These are phyloP conservation scores for Botrytis cinerea DNA, from an alignment of 2,329 filamentous ascomycete genomes.

Conservation along the genomic window DNA sequence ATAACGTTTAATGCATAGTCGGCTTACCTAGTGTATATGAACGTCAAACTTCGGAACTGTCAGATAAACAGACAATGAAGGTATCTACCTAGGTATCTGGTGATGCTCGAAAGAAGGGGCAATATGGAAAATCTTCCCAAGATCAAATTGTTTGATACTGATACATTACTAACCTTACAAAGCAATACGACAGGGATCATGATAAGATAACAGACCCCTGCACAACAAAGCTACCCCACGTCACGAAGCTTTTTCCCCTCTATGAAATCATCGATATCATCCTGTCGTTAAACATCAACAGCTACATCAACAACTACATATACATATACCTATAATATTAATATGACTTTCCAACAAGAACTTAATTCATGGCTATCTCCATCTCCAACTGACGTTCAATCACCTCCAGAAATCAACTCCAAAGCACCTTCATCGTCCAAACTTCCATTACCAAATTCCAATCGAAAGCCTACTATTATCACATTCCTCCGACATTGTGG, in stretches of 20 bases:
- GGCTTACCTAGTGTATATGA: neutral
- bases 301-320: neutral
- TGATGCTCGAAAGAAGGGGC: neutral
- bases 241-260: constrained; percentile 17
- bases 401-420: constrained; percentile 54
- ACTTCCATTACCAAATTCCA: constrained; percentile 53
- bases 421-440: constrained; percentile 56
- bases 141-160: constrained; percentile 18
- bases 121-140: neutral
- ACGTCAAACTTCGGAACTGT: neutral
- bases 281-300: neutral
- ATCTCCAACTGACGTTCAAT: constrained; percentile 43
- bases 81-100: neutral
- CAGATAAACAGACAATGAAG: neutral
- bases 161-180: neutral
- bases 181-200: neutral
- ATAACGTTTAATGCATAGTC: neutral
- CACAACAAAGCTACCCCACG: constrained; percentile 2
- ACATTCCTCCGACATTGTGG: constrained; percentile 73
- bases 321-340: neutral
- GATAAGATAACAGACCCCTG: constrained; percentile 20
- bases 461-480: constrained; percentile 59
- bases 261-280: constrained; percentile 10
- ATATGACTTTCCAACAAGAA: constrained; percentile 41
- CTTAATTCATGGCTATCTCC: constrained; percentile 37